These are phyloP conservation scores for Apiotrichum gracile DNA, from an alignment of 1,284 basidiomycete genomes.

Conservation along the genomic window DNA sequence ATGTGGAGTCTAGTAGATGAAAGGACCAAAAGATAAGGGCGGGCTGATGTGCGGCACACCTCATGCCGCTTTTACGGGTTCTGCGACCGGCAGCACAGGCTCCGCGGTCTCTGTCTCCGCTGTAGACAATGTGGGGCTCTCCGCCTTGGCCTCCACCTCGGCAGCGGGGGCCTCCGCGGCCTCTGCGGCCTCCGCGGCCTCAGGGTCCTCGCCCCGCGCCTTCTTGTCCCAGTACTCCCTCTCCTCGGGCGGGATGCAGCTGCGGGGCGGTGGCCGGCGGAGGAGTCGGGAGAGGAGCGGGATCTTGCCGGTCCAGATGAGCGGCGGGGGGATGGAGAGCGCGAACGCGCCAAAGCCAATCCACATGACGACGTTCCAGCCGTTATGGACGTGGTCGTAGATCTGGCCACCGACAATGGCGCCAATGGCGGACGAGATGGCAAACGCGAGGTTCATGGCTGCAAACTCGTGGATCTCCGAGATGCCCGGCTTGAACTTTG, in stretches of 20 bases:
- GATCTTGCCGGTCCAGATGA: slow-evolving; percentile 9
- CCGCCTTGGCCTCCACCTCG: background rate
- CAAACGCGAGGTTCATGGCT: slow-evolving; percentile 40
- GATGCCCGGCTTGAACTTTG: slow-evolving; percentile 21
- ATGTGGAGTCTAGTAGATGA: too few relatives aligned
- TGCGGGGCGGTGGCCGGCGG: background rate
- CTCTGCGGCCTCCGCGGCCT: background rate
- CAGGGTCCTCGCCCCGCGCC: background rate
- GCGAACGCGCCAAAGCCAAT: slow-evolving; percentile 15
- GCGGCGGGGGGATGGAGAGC: slow-evolving; percentile 1
- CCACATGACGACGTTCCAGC: slow-evolving; percentile 38
- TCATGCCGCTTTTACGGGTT: too few relatives aligned
- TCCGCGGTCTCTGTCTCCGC: too few relatives aligned
- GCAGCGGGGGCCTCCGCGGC: background rate
- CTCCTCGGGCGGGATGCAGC: slow-evolving; percentile 4
- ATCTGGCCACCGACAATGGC: slow-evolving; percentile 40
- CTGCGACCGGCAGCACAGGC: too few relatives aligned
- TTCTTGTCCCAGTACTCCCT: background rate
- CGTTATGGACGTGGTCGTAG: slow-evolving; percentile 33
- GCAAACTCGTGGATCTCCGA: slow-evolving; percentile 43
- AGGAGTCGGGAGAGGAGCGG: slow-evolving; percentile 9
- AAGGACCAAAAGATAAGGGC: too few relatives aligned
- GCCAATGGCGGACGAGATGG: slow-evolving; percentile 31
- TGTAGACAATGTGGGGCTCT: too few relatives aligned
- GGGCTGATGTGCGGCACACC: too few relatives aligned